A percentile compares a stretch with the other conserved stretches of the same genome.
These are phyloP conservation scores for Eutrema japonicum DNA, from an alignment of 345 rosid genomes.

Conservation along the genomic window DNA sequence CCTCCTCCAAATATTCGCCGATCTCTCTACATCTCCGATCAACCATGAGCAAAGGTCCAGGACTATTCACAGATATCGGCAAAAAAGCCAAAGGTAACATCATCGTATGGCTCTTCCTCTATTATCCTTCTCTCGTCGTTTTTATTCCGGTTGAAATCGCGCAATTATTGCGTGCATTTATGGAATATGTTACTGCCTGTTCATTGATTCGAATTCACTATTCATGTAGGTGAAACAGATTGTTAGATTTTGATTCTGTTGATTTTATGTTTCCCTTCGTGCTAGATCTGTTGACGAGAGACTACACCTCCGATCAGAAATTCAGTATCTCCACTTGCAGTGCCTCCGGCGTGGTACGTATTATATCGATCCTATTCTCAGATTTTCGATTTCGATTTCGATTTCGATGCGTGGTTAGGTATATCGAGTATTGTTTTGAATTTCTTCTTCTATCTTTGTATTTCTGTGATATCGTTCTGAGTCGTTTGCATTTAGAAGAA, in stretches of 20 bases:
- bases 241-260: background rate
- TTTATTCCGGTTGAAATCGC: slow-evolving; percentile 6
- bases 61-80: slow-evolving; percentile 87
- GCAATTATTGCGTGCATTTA: background rate
- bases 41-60: slow-evolving; percentile 88
- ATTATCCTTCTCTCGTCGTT: background rate
- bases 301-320: slow-evolving; percentile 82
- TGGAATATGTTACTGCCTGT: background rate
- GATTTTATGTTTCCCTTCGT: background rate
- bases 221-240: background rate
- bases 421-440: background rate
- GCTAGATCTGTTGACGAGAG: slow-evolving; percentile 85
- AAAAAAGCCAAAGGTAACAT: slow-evolving; percentile 78
- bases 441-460: background rate
- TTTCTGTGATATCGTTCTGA: slow-evolving; percentile 1
- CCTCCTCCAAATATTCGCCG: slow-evolving; percentile 37
- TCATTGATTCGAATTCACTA: background rate
- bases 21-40: slow-evolving; percentile 35
- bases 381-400: slow-evolving; percentile 13
- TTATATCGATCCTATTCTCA: background rate
- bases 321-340: slow-evolving; percentile 69
- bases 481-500: background rate
- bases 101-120: slow-evolving; percentile 7
- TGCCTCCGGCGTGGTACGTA: slow-evolving; percentile 76
- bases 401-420: background rate